These are phyloP conservation scores for Alternaria panax DNA, from an alignment of 2,329 filamentous ascomycete genomes.

Conservation along the genomic window DNA sequence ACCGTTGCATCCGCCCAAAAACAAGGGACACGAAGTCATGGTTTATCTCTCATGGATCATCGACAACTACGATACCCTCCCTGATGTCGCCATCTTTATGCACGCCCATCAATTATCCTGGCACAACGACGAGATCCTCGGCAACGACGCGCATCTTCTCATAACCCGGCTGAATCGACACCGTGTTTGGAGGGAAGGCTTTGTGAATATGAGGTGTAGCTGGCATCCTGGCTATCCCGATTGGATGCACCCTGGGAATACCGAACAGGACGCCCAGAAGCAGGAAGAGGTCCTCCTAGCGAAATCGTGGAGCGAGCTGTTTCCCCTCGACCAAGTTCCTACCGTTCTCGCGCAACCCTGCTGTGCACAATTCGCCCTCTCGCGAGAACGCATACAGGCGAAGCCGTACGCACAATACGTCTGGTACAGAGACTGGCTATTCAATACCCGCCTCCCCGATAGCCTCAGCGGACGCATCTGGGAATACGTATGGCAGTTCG, in stretches of 20 bases:
- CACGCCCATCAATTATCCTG: slow-evolving; percentile 66
- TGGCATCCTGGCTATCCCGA: slow-evolving; percentile 64
- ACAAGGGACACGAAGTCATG: slow-evolving; percentile 70
- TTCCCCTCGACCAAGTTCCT: slow-evolving; percentile 57
- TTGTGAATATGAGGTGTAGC: slow-evolving; percentile 63
- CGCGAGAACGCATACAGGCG: slow-evolving; percentile 62
- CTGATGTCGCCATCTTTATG: slow-evolving; percentile 67
- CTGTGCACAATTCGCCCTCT: slow-evolving; percentile 70
- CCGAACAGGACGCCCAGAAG: slow-evolving; percentile 48
- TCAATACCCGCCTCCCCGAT: slow-evolving; percentile 64
- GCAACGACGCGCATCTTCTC: slow-evolving; percentile 56
- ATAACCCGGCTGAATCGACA: slow-evolving; percentile 55
- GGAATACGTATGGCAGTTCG: slow-evolving; percentile 70
- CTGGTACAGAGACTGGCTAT: slow-evolving; percentile 67
- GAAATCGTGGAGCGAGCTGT: slow-evolving; percentile 57
- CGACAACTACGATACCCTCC: slow-evolving; percentile 66
- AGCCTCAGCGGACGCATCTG: slow-evolving; percentile 66
- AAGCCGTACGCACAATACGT: slow-evolving; percentile 63
- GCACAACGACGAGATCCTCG: slow-evolving; percentile 64
- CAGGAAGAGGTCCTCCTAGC: slow-evolving; percentile 56
- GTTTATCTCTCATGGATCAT: slow-evolving; percentile 69
- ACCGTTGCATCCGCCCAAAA: slow-evolving; percentile 59
- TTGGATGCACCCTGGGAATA: slow-evolving; percentile 60
- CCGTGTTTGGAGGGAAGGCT: slow-evolving; percentile 58
- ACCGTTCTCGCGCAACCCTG: slow-evolving; percentile 66